Conservation (phyloP, 805 yeast species). For the Ogataea nonfermentans region DNA sequence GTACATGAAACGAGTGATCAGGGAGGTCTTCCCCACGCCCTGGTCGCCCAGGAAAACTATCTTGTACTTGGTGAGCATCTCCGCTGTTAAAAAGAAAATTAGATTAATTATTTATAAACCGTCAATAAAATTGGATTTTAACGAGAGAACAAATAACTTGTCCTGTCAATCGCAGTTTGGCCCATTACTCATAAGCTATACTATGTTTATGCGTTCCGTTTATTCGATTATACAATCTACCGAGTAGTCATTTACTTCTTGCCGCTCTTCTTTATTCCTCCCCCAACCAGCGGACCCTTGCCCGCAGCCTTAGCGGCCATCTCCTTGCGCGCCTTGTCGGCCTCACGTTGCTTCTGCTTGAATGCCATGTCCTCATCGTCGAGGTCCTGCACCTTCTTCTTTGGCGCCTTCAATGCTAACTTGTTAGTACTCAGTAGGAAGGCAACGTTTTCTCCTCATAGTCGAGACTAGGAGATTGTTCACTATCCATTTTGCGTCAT, state of each 20-base stretch:
- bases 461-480: slow-evolving; percentile 27
- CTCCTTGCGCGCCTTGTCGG: slow-evolving; percentile 88
- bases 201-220: background rate
- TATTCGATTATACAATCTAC: background rate
- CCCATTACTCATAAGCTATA: too few species aligned
- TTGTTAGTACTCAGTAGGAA: slow-evolving; percentile 22
- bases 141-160: too few species aligned
- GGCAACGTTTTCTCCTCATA: slow-evolving; percentile 28
- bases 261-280: slow-evolving; percentile 92
- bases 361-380: slow-evolving; percentile 90
- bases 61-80: slow-evolving; percentile 65
- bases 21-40: slow-evolving; percentile 94
- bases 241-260: slow-evolving; percentile 39
- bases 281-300: slow-evolving; percentile 90
- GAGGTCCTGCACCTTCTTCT: slow-evolving; percentile 69
- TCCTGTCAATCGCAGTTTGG: too few species aligned
- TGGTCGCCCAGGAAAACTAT: slow-evolving; percentile 97
- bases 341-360: slow-evolving; percentile 93
- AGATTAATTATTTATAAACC: slow-evolving; percentile 1
- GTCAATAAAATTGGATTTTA: slow-evolving; percentile 1
- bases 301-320: slow-evolving; percentile 82
- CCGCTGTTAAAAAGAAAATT: slow-evolving; percentile 7
- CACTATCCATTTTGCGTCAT: slow-evolving; percentile 27
- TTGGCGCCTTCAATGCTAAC: slow-evolving; percentile 68
- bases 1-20: slow-evolving; percentile 96